Evolutionary conservation across 2,329 filamentous ascomycete species (phyloP).

Genomic region (Botrytis porri): DNA sequence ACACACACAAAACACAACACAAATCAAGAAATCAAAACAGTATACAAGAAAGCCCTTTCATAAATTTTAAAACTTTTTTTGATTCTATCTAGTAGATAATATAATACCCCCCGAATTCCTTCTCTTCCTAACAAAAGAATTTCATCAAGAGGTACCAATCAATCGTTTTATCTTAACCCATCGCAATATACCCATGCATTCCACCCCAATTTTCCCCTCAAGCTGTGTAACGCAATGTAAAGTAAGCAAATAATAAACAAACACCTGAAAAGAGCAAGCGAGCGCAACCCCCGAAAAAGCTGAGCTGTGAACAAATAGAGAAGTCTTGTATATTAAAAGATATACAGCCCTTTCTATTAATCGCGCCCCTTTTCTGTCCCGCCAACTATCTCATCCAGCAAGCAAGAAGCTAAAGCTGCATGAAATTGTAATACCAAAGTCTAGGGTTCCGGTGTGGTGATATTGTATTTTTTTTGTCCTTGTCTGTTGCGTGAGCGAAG

Average conservation of each 20-base stretch:
- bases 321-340: background rate
- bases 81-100: constrained; percentile 8
- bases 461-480: background rate
- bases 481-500: constrained; percentile 18
- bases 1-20: background rate
- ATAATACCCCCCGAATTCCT: background rate
- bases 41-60: background rate
- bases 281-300: background rate
- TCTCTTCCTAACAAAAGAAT: background rate
- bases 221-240: constrained; percentile 6
- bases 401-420: background rate
- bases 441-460: background rate
- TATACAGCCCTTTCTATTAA: background rate
- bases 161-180: constrained; percentile 8
- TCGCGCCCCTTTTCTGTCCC: background rate
- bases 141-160: constrained; percentile 6
- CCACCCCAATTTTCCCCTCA: constrained; percentile 3
- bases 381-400: background rate
- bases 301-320: background rate
- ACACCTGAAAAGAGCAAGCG: constrained; percentile 13
- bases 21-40: background rate
- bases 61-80: constrained; percentile 14
- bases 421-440: constrained; percentile 2
- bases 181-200: constrained; percentile 3
- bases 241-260: background rate